These are phyloP conservation scores for Dictyostelium intermedium DNA, from an alignment of 78 protist genomes.

Conservation along the genomic window DNA sequence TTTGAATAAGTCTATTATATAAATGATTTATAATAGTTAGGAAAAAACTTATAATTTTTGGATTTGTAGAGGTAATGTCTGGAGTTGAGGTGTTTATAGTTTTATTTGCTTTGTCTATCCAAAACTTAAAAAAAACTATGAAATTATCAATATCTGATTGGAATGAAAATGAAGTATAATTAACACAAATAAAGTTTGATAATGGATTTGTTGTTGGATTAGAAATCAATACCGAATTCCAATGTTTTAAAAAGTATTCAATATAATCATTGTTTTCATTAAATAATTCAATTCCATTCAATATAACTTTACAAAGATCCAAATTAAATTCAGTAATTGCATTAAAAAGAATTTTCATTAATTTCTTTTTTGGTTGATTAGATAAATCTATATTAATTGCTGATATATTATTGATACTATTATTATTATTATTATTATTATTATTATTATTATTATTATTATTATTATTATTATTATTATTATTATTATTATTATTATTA, in stretches of 20 bases:
- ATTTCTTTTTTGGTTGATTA: background rate
- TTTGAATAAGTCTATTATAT: background rate
- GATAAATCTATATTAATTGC: background rate
- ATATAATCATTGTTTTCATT: background rate
- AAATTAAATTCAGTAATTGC: background rate
- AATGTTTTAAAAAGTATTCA: no score
- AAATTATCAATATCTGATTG: no score
- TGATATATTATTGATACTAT: background rate
- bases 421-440: no score
- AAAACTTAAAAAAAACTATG: background rate
- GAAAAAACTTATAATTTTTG: no score
- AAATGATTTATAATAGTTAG: background rate
- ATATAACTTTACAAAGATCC: background rate
- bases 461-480: no score
- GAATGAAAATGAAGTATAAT: background rate
- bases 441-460: no score
- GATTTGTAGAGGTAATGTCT: background rate
- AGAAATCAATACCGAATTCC: background rate
- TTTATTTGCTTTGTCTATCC: background rate
- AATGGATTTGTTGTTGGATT: background rate
- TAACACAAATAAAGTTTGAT: background rate
- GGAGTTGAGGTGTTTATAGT: background rate
- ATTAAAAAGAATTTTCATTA: no score
- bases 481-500: no score
- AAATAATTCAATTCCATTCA: background rate